phyloP scores from a whole-genome alignment of 371 early-diverging fungal genomes.

The Hamiltosporidium tvaerminnensis region DNA sequence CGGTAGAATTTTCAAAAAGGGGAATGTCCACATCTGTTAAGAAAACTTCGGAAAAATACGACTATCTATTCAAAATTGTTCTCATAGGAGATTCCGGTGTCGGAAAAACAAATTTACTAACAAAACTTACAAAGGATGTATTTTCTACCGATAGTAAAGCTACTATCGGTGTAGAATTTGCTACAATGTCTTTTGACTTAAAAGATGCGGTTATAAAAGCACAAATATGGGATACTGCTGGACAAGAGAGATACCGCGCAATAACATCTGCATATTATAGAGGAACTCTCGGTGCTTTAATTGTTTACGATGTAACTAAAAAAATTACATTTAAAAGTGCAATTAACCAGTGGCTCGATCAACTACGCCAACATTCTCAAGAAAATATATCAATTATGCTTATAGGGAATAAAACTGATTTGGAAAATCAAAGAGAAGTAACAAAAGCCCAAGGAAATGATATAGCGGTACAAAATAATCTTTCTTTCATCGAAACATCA shows the following conservation, averaged over 20 bases:
- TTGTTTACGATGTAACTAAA: constrained; percentile 94
- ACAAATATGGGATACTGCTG: constrained; percentile 93
- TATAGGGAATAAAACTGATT: constrained; percentile 97
- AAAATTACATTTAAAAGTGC: constrained; percentile 73
- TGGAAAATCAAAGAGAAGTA: constrained; percentile 77
- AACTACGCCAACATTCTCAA: constrained; percentile 87
- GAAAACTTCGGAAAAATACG: not conserved
- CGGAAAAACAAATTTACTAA: constrained; percentile 93
- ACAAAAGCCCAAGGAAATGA: constrained; percentile 82
- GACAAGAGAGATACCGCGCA: constrained; percentile 55
- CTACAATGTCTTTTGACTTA: constrained; percentile 81
- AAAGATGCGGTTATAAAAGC: constrained; percentile 89
- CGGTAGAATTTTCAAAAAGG: no score
- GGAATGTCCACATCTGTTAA: no score
- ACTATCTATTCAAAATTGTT: constrained; percentile 60
- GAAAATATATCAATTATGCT: constrained; percentile 89
- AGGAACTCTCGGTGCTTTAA: constrained; percentile 90
- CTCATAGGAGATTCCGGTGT: constrained; percentile 97
- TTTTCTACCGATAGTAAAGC: constrained; percentile 88
- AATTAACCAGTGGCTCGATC: constrained; percentile 84
- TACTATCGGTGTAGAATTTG: constrained; percentile 96
- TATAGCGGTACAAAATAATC: constrained; percentile 66
- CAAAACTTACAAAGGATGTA: constrained; percentile 84
- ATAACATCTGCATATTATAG: constrained; percentile 72
- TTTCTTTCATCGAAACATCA: constrained; percentile 74